Evolutionary conservation across 805 yeast genomes (phyloP), one percentile per base, ranked within the genome.

Genomic region (Zygosaccharomyces bailii): DNA sequence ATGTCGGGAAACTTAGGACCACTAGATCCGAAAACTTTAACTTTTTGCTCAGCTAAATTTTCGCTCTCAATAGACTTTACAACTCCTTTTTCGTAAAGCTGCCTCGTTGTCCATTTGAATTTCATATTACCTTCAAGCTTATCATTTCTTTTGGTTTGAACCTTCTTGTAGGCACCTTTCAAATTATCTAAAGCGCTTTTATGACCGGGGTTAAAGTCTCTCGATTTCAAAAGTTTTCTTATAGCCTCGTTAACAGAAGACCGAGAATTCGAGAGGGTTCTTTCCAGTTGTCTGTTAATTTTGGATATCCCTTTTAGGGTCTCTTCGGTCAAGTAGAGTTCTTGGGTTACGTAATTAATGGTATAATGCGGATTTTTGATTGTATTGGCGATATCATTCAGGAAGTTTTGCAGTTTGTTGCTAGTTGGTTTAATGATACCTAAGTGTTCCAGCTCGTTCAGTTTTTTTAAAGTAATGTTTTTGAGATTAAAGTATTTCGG

Each of bases 361-460:
- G 76, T 73, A 49, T 75, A 74, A 42, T 72, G 71, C 47, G 79
- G 79, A 44, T 79, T 74, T 49, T 65, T 67, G 51, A 93, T 87
- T 51, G 91, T 97, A 43, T 74, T 67, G 0, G 96, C 95, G 49
- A 93, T 82, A 50, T 86, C 87, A 57, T 89, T 88, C 46, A 93
- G 66, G 10, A 93, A 59, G 17, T 77, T 80, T 60, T 93, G 98
- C 63, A 81, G 87, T 14, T 84, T 79, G 58, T 87, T 79, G 24
- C 54, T 58, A 2, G 73, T 68, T 46, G 95, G 74, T 2, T 83
- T 71, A 6, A 90, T 73, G 31, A 72, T 65, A 1, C 87, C 89
- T 59, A 77, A 65, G 1, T 73, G 61, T 57, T 91, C 97, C 40
- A 93, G 68, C 54, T 87, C 87, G 42, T 89, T 69, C 2, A 91